Conservation (phyloP, 257 asterid genomes). For the Schizonepeta tenuifolia region DNA sequence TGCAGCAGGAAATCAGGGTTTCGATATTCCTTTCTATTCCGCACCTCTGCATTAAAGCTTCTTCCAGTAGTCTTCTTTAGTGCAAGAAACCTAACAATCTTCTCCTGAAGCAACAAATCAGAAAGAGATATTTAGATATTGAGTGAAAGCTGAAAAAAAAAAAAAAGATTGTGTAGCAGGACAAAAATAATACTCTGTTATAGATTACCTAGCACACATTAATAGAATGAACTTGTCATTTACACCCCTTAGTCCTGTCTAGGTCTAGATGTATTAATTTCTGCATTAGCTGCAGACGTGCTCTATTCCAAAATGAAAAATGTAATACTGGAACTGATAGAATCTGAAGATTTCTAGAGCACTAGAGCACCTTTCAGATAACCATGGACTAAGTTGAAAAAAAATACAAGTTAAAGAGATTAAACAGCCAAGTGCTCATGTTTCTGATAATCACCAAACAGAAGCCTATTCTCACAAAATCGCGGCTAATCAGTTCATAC, state of each 20-base stretch:
- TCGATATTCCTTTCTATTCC: constrained; percentile 89
- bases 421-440: neutral
- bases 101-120: constrained; percentile 56
- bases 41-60: constrained; percentile 93
- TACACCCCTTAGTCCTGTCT: neutral
- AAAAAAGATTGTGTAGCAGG: constrained; percentile 17
- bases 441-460: constrained; percentile 12
- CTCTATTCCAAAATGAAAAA: constrained; percentile 6
- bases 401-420: neutral
- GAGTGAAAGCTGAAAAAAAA: constrained; percentile 25
- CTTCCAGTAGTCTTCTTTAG: constrained; percentile 74
- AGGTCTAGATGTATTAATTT: neutral
- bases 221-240: constrained; percentile 6
- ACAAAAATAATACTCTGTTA: neutral
- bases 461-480: constrained; percentile 6
- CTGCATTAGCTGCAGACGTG: neutral
- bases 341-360: neutral
- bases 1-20: constrained; percentile 96
- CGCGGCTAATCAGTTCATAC: neutral
- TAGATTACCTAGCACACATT: neutral
- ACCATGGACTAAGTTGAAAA: neutral
- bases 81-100: constrained; percentile 65
- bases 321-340: neutral
- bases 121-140: neutral
- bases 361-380: neutral